Percentiles rank a stretch among this genome's conserved stretches.
These are phyloP conservation scores for Vigna nakashimae DNA, from an alignment of 306 rosid species.

Conservation along the genomic window DNA sequence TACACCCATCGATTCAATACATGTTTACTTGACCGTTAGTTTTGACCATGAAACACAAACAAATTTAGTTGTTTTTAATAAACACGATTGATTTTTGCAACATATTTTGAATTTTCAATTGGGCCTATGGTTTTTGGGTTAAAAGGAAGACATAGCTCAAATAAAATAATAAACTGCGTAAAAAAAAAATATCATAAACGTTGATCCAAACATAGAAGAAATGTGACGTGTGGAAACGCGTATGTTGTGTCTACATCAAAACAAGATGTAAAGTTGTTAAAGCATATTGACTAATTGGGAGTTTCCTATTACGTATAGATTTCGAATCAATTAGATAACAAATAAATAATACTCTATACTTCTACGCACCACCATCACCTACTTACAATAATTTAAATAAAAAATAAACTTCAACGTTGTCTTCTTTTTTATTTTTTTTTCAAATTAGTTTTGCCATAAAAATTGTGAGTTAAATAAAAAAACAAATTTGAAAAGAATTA, in stretches of 20 bases:
- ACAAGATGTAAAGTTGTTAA: slow-evolving; percentile 15
- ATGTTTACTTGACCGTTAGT: neutral
- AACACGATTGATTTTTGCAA: neutral
- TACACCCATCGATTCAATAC: neutral
- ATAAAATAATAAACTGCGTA: neutral
- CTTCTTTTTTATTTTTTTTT: no score
- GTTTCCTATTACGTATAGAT: slow-evolving; percentile 9
- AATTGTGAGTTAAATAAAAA: no score
- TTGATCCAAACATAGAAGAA: neutral
- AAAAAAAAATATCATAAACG: neutral
- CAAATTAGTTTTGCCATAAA: no score
- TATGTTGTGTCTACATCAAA: neutral
- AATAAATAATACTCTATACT: neutral
- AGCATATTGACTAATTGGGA: neutral
- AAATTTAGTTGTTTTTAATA: neutral
- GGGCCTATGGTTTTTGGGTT: neutral
- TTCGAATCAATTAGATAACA: slow-evolving; percentile 5
- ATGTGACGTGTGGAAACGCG: slow-evolving; percentile 25
- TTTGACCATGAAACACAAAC: neutral
- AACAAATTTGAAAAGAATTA: no score
- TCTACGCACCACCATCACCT: neutral
- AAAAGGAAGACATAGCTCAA: neutral
- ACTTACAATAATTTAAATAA: neutral
- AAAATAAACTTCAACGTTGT: no score
- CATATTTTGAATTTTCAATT: neutral